These are phyloP conservation scores for Suillus paluster DNA, from an alignment of 768 basidiomycete genomes.

Conservation along the genomic window DNA sequence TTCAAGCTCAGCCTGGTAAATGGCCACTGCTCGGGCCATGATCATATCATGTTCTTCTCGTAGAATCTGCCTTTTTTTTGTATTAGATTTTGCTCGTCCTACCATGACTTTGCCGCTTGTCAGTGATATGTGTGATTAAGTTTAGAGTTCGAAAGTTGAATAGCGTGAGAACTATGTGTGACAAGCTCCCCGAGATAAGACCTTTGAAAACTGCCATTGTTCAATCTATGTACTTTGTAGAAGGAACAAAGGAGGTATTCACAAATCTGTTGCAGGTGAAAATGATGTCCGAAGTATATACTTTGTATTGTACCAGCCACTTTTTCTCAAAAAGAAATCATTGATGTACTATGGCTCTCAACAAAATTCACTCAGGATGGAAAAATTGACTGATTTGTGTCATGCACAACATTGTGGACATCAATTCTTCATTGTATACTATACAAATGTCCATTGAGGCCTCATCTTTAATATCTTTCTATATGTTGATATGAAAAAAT, in stretches of 20 bases:
- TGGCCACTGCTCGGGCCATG: constrained; percentile 2
- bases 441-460: neutral
- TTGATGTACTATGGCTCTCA: neutral
- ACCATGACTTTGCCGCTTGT: neutral
- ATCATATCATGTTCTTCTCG: constrained; percentile 18
- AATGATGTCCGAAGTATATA: neutral
- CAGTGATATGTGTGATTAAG: too few species aligned
- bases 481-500: neutral
- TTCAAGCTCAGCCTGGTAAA: constrained; percentile 5
- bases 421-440: neutral
- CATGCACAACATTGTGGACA: neutral
- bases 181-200: neutral
- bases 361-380: neutral
- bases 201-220: neutral
- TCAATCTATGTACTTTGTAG: neutral
- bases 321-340: neutral
- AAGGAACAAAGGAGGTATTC: neutral
- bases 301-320: neutral
- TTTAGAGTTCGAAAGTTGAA: neutral
- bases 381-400: neutral
- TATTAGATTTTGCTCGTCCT: constrained; percentile 19
- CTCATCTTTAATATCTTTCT: neutral
- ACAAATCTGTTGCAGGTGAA: neutral
- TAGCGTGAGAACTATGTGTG: neutral
- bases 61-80: constrained; percentile 20